phyloP scores from a whole-genome alignment of 768 basidiomycete species.

The Hygrocybe coccinea region DNA sequence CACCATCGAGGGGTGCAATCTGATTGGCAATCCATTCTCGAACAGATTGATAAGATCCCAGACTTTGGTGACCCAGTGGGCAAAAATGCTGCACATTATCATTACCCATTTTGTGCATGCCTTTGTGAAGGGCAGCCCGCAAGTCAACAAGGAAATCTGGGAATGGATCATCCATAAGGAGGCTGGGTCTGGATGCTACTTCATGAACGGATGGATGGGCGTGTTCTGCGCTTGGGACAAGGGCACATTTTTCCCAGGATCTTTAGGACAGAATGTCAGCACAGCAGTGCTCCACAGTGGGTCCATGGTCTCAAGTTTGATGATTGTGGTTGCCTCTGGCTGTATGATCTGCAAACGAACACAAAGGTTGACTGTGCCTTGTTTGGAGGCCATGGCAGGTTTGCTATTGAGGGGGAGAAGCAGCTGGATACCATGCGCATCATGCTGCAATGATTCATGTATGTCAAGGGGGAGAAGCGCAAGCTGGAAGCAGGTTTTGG shows the following conservation, averaged over 20 bases:
- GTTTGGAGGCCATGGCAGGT: neutral
- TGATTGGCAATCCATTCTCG: slow-evolving; percentile 37
- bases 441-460: slow-evolving; percentile 1
- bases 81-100: slow-evolving; percentile 37
- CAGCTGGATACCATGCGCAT: neutral
- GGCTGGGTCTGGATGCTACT: slow-evolving; percentile 20
- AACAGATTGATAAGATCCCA: slow-evolving; percentile 36
- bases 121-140: slow-evolving; percentile 27
- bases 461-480: neutral
- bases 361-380: neutral
- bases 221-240: slow-evolving; percentile 32
- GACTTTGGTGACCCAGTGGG: slow-evolving; percentile 38
- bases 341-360: neutral
- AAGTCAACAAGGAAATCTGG: slow-evolving; percentile 36
- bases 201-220: slow-evolving; percentile 37
- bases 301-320: neutral
- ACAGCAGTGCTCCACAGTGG: neutral
- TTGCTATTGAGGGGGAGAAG: neutral
- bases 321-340: neutral
- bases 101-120: slow-evolving; percentile 33
- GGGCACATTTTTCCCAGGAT: slow-evolving; percentile 17
- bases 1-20: slow-evolving; percentile 38
- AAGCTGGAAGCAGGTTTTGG: too few relatives aligned
- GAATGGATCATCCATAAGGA: slow-evolving; percentile 21
- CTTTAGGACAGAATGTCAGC: neutral